Evolutionary conservation across 805 yeast genomes (phyloP).

Genomic region (Suhomyces sp.): DNA sequence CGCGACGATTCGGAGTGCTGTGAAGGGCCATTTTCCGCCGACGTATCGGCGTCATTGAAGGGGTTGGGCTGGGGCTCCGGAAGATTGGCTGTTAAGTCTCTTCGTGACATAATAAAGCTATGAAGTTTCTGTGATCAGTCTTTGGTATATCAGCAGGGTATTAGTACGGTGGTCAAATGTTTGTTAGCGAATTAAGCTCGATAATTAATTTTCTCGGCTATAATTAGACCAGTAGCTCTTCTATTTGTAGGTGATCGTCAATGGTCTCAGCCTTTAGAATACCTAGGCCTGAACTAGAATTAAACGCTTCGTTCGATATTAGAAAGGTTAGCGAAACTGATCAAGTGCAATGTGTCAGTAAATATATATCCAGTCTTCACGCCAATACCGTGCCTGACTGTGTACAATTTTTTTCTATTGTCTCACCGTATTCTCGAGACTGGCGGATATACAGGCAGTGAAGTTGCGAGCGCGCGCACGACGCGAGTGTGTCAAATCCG

Average conservation of each 20-base stretch:
- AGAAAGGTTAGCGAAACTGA: neutral
- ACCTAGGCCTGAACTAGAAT: no score
- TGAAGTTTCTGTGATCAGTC: no score
- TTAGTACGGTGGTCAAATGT: no score
- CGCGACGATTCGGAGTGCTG: slow-evolving; percentile 6
- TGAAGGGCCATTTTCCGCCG: neutral
- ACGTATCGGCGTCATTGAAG: slow-evolving; percentile 7
- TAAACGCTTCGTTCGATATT: no score
- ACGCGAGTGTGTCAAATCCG: neutral
- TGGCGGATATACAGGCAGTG: neutral
- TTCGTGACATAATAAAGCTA: slow-evolving; percentile 20
- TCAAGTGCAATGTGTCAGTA: neutral
- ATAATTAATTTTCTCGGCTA: neutral
- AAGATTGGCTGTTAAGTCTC: slow-evolving; percentile 33
- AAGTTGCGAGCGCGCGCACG: neutral
- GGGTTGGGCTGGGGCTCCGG: slow-evolving; percentile 14
- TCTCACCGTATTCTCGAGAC: neutral
- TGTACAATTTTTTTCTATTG: neutral
- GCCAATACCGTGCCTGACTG: neutral
- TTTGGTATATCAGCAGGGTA: no score
- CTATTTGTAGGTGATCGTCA: no score
- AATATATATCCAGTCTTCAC: neutral
- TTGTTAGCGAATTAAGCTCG: no score
- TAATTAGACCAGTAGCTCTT: no score
- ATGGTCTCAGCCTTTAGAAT: no score